A percentile compares a stretch with the other conserved stretches of the same genome.
phyloP scores from a whole-genome alignment of 345 rosid genomes.

The Erucastrum elatum region DNA sequence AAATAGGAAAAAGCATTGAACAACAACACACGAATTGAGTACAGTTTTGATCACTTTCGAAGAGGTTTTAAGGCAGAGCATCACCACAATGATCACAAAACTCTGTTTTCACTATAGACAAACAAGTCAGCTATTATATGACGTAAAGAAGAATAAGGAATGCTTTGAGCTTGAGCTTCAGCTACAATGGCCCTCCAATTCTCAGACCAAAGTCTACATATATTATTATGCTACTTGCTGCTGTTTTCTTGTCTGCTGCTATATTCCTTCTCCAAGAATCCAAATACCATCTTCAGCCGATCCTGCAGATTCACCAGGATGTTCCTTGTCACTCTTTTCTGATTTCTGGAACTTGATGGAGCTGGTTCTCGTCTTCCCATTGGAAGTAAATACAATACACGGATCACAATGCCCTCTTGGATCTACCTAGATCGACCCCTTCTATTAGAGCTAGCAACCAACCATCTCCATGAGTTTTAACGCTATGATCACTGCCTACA shows the following conservation, averaged over 20 bases:
- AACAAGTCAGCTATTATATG: conserved; percentile 5
- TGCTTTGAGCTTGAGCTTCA: neutral
- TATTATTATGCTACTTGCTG: conserved; percentile 13
- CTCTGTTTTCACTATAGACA: conserved; percentile 22
- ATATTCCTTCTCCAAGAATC: conserved; percentile 73
- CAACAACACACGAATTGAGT: no score
- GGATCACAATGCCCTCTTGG: conserved; percentile 91
- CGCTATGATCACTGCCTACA: conserved; percentile 89
- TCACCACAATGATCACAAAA: conserved; percentile 30
- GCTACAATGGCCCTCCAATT: neutral
- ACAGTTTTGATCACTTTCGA: neutral
- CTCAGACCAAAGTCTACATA: conserved; percentile 7
- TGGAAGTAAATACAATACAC: conserved; percentile 84
- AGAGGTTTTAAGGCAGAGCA: conserved; percentile 16
- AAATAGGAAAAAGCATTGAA: no score
- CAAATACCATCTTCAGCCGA: conserved; percentile 64
- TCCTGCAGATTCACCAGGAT: conserved; percentile 61
- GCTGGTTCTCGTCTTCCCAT: conserved; percentile 88
- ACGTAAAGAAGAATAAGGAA: conserved; percentile 3
- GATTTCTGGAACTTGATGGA: conserved; percentile 92
- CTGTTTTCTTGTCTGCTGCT: conserved; percentile 40
- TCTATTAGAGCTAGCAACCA: conserved; percentile 91
- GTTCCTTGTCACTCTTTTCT: conserved; percentile 77
- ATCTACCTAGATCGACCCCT: conserved; percentile 84
- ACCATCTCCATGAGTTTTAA: conserved; percentile 95